These are phyloP conservation scores for Coemansia sp. DNA, from an alignment of 192 early-diverging fungal genomes.

Conservation along the genomic window DNA sequence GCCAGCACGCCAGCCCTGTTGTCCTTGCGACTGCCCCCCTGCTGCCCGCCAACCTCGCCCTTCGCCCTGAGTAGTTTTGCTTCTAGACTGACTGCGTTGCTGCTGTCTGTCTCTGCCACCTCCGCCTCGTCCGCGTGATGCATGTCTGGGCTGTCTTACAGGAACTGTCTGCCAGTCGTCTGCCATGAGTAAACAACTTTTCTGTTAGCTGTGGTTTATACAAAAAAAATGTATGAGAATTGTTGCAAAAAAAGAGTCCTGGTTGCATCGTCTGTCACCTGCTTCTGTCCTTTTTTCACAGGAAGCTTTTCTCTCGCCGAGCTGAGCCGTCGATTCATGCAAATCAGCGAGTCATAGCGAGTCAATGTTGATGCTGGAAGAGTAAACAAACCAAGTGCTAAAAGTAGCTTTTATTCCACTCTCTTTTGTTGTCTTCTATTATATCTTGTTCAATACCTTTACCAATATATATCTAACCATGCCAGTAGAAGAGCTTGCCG, in stretches of 20 bases:
- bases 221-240: not conserved
- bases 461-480: not conserved
- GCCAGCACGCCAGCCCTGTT: slow-evolving; percentile 11
- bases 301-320: not conserved
- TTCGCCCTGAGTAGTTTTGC: not conserved
- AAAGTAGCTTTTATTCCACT: not conserved
- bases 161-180: slow-evolving; percentile 56
- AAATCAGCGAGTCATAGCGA: not conserved
- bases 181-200: slow-evolving; percentile 6
- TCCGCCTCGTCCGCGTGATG: slow-evolving; percentile 12
- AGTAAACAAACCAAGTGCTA: too few species aligned
- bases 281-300: not conserved
- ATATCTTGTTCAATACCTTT: not conserved
- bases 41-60: not conserved
- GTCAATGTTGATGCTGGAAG: too few species aligned
- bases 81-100: slow-evolving; percentile 16
- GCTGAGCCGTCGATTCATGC: not conserved
- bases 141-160: slow-evolving; percentile 13
- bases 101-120: slow-evolving; percentile 6
- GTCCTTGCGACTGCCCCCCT: slow-evolving; percentile 1
- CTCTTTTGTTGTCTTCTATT: slow-evolving; percentile 3
- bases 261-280: not conserved
- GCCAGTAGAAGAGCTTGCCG: slow-evolving; percentile 29
- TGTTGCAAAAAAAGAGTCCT: not conserved
- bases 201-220: slow-evolving; percentile 2